Conservation (phyloP, 176 grass and related monocot species). For the Thalia dealbata region DNA sequence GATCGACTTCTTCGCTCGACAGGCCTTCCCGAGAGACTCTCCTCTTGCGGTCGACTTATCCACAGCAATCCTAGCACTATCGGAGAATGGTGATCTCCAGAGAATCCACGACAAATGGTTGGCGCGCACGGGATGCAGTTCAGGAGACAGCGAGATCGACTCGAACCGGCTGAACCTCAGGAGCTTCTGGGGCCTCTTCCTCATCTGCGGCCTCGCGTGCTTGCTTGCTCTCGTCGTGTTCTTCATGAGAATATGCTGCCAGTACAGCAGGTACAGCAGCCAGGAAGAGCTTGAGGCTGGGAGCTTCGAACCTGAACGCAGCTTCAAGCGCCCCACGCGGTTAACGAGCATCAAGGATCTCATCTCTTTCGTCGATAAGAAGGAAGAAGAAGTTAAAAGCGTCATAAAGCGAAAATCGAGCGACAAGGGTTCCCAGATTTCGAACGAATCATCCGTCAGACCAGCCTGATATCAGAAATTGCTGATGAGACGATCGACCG, state of each 20-base stretch:
- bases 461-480: background rate
- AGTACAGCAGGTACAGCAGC: constrained; percentile 7
- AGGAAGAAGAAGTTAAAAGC: constrained; percentile 64
- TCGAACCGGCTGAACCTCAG: constrained; percentile 1
- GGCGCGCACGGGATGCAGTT: background rate
- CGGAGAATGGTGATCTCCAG: constrained; percentile 17
- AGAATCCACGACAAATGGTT: constrained; percentile 21
- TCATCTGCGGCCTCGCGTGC: constrained; percentile 11
- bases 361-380: constrained; percentile 68
- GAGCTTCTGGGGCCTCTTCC: constrained; percentile 20
- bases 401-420: constrained; percentile 56
- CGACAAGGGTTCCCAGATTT: constrained; percentile 19
- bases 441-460: too few species aligned
- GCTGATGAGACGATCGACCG: background rate
- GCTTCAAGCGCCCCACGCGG: constrained; percentile 27
- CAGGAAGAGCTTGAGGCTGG: constrained; percentile 13
- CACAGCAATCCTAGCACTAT: constrained; percentile 9
- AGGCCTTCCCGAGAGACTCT: constrained; percentile 16
- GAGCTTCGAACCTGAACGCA: constrained; percentile 24
- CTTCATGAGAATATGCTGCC: constrained; percentile 17
- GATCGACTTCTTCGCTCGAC: background rate
- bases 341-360: constrained; percentile 53
- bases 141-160: background rate
- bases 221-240: constrained; percentile 9
- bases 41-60: constrained; percentile 14